Conservation (phyloP, 176 grass and related monocot species). For the Aechmea fasciata region DNA sequence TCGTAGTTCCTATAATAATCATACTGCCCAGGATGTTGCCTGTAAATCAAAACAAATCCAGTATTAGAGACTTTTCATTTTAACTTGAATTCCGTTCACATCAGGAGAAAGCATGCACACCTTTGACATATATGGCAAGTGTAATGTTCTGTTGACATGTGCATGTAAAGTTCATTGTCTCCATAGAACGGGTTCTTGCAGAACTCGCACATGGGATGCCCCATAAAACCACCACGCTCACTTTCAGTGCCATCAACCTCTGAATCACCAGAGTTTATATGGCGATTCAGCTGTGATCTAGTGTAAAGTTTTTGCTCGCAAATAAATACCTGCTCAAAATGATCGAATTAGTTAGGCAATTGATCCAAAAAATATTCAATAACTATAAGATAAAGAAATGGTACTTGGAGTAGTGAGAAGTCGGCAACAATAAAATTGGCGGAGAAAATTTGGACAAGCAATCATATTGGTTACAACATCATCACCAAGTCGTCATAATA, state of each 20-base stretch:
- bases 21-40: constrained; percentile 56
- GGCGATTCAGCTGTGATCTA: constrained; percentile 58
- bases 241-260: constrained; percentile 94
- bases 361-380: too few species aligned
- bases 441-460: too few species aligned
- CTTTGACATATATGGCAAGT: constrained; percentile 77
- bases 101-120: constrained; percentile 37
- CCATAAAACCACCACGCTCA: constrained; percentile 76
- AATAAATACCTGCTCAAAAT: constrained; percentile 63
- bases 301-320: constrained; percentile 95
- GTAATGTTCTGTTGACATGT: constrained; percentile 76
- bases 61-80: constrained; percentile 9
- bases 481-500: too few species aligned
- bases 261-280: constrained; percentile 72
- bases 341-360: too few species aligned
- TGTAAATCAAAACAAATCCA: constrained; percentile 30
- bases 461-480: too few species aligned
- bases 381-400: too few species aligned
- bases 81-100: not conserved
- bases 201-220: constrained; percentile 73
- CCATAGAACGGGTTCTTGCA: constrained; percentile 80
- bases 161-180: constrained; percentile 83
- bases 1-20: constrained; percentile 89
- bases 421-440: too few species aligned
- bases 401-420: not conserved